Evolutionary conservation across 805 yeast genomes (phyloP), one percentile per base, ranked within the genome.

Genomic region (Huiozyma naganishii): DNA sequence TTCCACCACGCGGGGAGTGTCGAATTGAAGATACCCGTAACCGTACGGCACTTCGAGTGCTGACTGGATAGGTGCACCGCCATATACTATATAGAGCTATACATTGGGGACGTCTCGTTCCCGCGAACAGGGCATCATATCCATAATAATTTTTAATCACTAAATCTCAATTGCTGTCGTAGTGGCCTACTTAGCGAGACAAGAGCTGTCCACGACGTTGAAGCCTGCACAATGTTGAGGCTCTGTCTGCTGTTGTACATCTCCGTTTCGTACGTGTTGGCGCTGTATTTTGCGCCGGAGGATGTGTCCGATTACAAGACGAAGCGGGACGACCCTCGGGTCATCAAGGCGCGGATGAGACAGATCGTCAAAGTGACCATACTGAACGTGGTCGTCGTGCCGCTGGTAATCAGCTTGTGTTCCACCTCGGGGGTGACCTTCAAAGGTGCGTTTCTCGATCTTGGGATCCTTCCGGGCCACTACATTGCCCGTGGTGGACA

Each of bases 321-420:
- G 9, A 55, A 56, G 9, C 47, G 65, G 43, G 64, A 61, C 49
- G 61, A 61, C 42, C 64, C 64, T 5, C 37, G 49, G 38, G 54
- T 57, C 6, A 53, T 57, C 28, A 56, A 44, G 35, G 48, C 52
- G 37, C 46, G 65, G 29, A 51, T 57, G 53, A 46, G 41, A 36
- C 53, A 52, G 27, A 49, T 59, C 23, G 40, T 38, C 27, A 12
- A 44, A 29, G 43, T 53, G 5, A 46, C 47, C 35, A 9, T 41
- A 30, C 27, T 48, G 29, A 58, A 61, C 37, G 29, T 55, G 23
- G 9, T 53, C 6, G 6, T 52, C 7, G 47, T 61, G 2, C 59
- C 62, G 6, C 45, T 45, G 32, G 11, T 54, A 5, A 43, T 48
- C 7, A 37, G 39, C 5, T 28, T 27, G 4, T 33, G 37, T 28